These are phyloP conservation scores for Pythium dissotocum DNA, from an alignment of 352 stramenopile species.

Conservation along the genomic window DNA sequence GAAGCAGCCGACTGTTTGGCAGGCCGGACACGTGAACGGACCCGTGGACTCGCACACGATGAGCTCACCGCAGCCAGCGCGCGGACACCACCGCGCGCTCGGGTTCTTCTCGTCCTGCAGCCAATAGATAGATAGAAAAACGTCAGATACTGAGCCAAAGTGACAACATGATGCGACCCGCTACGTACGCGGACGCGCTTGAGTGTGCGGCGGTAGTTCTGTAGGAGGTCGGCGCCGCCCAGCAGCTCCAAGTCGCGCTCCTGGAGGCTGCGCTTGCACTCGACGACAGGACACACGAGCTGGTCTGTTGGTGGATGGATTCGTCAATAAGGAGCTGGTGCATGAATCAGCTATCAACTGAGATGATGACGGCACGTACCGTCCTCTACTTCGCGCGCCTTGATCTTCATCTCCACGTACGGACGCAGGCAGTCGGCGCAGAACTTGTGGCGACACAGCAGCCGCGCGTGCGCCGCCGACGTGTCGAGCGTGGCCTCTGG, in stretches of 20 bases:
- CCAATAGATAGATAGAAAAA: not conserved
- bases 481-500: slow-evolving; percentile 30
- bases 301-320: slow-evolving; percentile 32
- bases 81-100: slow-evolving; percentile 68
- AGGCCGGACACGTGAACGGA: slow-evolving; percentile 68
- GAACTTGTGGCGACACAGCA: slow-evolving; percentile 62
- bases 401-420: slow-evolving; percentile 66
- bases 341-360: too few species aligned
- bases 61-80: slow-evolving; percentile 56
- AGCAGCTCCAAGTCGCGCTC: slow-evolving; percentile 42
- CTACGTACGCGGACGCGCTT: slow-evolving; percentile 57
- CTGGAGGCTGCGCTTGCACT: slow-evolving; percentile 43
- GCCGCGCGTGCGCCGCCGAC: slow-evolving; percentile 38
- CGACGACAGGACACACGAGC: slow-evolving; percentile 60
- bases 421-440: slow-evolving; percentile 49
- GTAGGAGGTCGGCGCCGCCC: slow-evolving; percentile 26
- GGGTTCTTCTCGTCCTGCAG: slow-evolving; percentile 73
- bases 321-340: too few species aligned
- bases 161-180: too few species aligned
- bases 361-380: slow-evolving; percentile 27
- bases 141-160: not conserved
- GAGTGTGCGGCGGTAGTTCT: slow-evolving; percentile 37
- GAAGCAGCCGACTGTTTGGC: slow-evolving; percentile 57
- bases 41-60: slow-evolving; percentile 52
- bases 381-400: slow-evolving; percentile 58